Evolutionary conservation across 495 filamentous ascomycete species (phyloP), one percentile per base, ranked within the genome.

Genomic region (Tuber aestivum): DNA sequence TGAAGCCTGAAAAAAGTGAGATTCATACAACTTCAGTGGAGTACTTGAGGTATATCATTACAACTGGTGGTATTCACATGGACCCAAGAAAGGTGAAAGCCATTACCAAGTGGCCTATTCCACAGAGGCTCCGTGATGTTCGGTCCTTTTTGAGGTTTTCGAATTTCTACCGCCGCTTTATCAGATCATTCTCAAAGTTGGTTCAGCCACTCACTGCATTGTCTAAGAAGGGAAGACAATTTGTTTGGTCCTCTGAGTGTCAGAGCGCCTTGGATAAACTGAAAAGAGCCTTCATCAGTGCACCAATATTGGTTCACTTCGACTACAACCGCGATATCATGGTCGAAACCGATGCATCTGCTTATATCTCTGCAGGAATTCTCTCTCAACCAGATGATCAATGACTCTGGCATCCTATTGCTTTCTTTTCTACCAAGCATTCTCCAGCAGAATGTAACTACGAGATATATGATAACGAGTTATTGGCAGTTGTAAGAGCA

Each of bases 101-200:
- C 0, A 65, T 81, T 35, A 6, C 23, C 2, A 41, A 77, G 38
- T 81, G 79, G 79, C 41, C 41, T 41, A 61, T 50, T 32, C 71
- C 38, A 69, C 14, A 78, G 56, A 14, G 23, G 9, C 14, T 76
- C 0, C 76, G 76, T 35, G 72, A 81, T 32, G 70, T 82, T 27
- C 73, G 72, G 56, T 3, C 32, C 32, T 81, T 82, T 42, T 32
- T 78, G 1, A 70, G 76, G 0, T 81, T 80, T 72, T 42, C 70
- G 3, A 77, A 79, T 21, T 81, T 79, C 42, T 76, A 81, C 69
- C n/a, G 65, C 0, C 27, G 27, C 4, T 74, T 74, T 48, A 74
- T 74, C 27, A 35, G 40, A 9, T 9, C n/a, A 3, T 74, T 74
- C 48, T 74, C 21, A 5, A 0, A 0, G 0, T 0, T 35, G 4